Conservation (phyloP, 768 basidiomycete genomes). For the Suillus placidus region DNA sequence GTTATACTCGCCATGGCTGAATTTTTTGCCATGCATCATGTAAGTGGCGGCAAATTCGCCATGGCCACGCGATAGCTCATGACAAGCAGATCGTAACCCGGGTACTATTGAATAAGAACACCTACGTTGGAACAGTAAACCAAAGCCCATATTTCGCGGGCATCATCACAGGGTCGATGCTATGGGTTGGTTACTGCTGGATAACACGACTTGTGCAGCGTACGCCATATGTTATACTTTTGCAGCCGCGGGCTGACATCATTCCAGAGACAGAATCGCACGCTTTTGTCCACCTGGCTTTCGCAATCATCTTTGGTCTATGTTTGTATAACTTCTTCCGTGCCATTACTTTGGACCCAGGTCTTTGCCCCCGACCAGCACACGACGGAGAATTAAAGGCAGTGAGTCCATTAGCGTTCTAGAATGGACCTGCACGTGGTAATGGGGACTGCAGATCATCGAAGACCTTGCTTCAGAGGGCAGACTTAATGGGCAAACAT, state of each 20-base stretch:
- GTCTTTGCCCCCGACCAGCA: conserved; percentile 77
- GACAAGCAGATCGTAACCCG: conserved; percentile 73
- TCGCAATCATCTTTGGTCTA: conserved; percentile 66
- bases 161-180: conserved; percentile 81
- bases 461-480: conserved; percentile 90
- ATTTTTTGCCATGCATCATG: conserved; percentile 94
- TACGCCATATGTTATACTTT: conserved; percentile 36
- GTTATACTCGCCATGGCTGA: conserved; percentile 81
- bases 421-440: not conserved
- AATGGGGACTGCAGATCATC: conserved; percentile 60
- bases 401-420: conserved; percentile 45
- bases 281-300: conserved; percentile 73
- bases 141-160: conserved; percentile 92
- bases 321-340: conserved; percentile 93
- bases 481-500: conserved; percentile 91
- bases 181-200: conserved; percentile 90
- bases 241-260: not conserved
- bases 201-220: conserved; percentile 72
- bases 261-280: conserved; percentile 73
- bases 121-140: conserved; percentile 81
- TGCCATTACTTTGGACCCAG: conserved; percentile 86
- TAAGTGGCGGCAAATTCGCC: conserved; percentile 42
- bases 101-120: conserved; percentile 79
- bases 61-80: conserved; percentile 11
- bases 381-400: conserved; percentile 88